Conservation (phyloP, 176 grass and related monocot species). For the Stipa capillata region DNA sequence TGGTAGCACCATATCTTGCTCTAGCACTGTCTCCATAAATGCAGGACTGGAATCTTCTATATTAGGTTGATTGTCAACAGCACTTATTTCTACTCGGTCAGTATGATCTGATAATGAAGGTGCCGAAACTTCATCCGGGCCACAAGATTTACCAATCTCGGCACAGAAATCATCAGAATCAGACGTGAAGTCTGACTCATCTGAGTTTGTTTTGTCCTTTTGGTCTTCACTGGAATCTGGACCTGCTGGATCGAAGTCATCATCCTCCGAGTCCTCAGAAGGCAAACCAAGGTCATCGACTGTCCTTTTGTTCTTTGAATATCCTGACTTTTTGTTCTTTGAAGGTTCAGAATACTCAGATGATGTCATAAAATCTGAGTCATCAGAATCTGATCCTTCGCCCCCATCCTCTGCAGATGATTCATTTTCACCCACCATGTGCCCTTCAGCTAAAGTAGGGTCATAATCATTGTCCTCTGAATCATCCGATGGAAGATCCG, state of each 20-base stretch:
- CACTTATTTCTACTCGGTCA: neutral
- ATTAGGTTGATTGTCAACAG: neutral
- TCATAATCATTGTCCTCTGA: conserved; percentile 60
- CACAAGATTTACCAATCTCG: conserved; percentile 58
- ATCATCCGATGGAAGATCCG: conserved; percentile 50
- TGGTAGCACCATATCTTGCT: conserved; percentile 43
- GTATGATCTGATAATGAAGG: conserved; percentile 17
- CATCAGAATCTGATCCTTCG: conserved; percentile 53
- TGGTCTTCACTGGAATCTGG: conserved; percentile 47
- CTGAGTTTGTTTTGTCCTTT: conserved; percentile 35
- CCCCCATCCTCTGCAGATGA: conserved; percentile 25
- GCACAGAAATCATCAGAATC: conserved; percentile 91
- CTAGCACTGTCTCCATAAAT: conserved; percentile 24
- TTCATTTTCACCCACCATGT: conserved; percentile 18
- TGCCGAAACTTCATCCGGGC: conserved; percentile 25
- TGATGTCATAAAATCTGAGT: conserved; percentile 38
- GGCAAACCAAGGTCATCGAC: conserved; percentile 57
- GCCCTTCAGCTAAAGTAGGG: conserved; percentile 30
- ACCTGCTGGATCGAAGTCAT: conserved; percentile 74
- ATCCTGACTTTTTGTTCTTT: conserved; percentile 20
- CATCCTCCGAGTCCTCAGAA: conserved; percentile 96
- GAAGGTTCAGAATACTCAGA: conserved; percentile 38
- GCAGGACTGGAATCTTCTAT: neutral
- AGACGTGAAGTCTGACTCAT: conserved; percentile 81
- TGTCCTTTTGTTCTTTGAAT: conserved; percentile 29